Conservation (phyloP, 257 asterid genomes). For the Solanum corneliomulleri region DNA sequence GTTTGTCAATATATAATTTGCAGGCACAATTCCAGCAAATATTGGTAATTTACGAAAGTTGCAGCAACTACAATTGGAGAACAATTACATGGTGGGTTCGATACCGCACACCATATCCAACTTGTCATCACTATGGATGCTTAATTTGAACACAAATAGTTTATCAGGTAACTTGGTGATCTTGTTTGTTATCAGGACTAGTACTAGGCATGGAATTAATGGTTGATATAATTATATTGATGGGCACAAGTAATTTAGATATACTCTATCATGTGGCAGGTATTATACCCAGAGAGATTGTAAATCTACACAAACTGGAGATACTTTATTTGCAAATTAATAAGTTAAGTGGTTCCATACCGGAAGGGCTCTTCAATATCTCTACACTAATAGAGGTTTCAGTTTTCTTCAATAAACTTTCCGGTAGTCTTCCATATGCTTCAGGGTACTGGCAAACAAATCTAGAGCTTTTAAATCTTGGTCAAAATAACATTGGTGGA, state of each 20-base stretch:
- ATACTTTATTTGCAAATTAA: not conserved
- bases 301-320: constrained; percentile 6
- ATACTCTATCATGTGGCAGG: constrained; percentile 6
- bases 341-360: constrained; percentile 5
- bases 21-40: not conserved
- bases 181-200: not conserved
- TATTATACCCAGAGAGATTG: constrained; percentile 13
- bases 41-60: not conserved
- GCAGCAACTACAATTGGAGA: not conserved
- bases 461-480: constrained; percentile 7
- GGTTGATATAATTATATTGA: too few species aligned
- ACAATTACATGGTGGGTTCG: not conserved
- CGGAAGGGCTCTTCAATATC: constrained; percentile 12
- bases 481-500: constrained; percentile 8
- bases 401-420: not conserved
- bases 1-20: not conserved
- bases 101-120: not conserved
- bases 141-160: not conserved
- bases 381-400: constrained; percentile 4
- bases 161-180: not conserved
- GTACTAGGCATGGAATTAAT: too few species aligned
- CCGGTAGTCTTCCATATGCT: constrained; percentile 13
- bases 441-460: not conserved
- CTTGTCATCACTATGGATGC: not conserved
- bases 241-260: too few species aligned